A percentile compares a stretch with the other conserved stretches of the same genome.
phyloP scores from a whole-genome alignment of 208 protist genomes.

The Trypanosoma congolense region DNA sequence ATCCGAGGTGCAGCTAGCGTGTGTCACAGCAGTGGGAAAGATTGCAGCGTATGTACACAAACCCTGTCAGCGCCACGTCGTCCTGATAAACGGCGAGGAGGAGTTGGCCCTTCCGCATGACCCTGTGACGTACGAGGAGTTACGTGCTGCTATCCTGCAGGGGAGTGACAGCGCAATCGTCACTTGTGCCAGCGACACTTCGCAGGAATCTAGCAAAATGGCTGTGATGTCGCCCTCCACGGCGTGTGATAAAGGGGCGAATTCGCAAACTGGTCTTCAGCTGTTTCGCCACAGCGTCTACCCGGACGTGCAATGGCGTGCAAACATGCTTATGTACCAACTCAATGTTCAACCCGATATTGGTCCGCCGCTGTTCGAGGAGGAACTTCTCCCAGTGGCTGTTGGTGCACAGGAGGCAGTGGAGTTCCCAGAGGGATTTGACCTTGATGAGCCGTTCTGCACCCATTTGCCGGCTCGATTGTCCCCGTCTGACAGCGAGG shows the following conservation, averaged over 20 bases:
- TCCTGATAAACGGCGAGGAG: conserved; percentile 59
- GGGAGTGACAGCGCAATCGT: neutral
- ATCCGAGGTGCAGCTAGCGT: conserved; percentile 78
- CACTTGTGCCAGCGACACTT: neutral
- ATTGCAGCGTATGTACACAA: conserved; percentile 65
- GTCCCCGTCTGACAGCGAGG: conserved; percentile 41
- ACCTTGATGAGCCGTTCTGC: conserved; percentile 67
- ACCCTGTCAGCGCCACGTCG: conserved; percentile 45
- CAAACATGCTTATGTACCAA: conserved; percentile 47
- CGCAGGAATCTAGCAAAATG: too few species aligned
- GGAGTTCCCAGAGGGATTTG: conserved; percentile 38
- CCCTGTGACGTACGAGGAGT: conserved; percentile 21
- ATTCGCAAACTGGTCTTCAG: conserved; percentile 22
- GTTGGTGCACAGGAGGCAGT: conserved; percentile 57
- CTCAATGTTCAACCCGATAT: conserved; percentile 29
- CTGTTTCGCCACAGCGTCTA: conserved; percentile 52
- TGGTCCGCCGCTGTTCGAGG: conserved; percentile 41
- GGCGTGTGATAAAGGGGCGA: neutral
- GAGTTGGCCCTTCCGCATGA: conserved; percentile 21
- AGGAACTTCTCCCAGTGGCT: conserved; percentile 52
- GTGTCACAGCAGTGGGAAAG: conserved; percentile 87
- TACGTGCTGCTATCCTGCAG: conserved; percentile 19
- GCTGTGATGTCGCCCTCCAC: conserved; percentile 7
- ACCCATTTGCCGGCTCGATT: conserved; percentile 39
- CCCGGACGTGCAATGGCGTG: conserved; percentile 64